Evolutionary conservation across 2,329 filamentous ascomycete genomes (phyloP).

Genomic region (Pseudonectria foliicola): DNA sequence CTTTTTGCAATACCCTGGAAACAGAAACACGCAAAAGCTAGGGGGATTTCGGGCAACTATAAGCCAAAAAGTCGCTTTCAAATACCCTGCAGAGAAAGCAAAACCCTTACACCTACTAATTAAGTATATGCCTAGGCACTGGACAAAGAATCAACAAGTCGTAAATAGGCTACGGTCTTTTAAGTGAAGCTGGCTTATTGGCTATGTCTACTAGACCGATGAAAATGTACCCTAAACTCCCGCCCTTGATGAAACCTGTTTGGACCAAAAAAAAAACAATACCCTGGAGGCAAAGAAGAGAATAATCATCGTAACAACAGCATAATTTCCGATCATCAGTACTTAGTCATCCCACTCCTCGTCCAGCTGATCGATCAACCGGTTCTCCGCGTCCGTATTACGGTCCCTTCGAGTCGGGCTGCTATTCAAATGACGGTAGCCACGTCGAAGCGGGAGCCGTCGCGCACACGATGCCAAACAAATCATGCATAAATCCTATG

Average conservation of each 20-base stretch:
- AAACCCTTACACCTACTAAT: too few species aligned
- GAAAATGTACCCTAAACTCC: constrained; percentile 12
- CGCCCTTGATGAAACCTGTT: constrained; percentile 8
- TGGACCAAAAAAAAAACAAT: constrained; percentile 4
- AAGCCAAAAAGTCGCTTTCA: too few species aligned
- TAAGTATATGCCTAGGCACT: too few species aligned
- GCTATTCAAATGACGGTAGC: constrained; percentile 58
- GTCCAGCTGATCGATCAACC: constrained; percentile 90
- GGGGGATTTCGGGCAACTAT: too few species aligned
- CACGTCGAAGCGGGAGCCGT: constrained; percentile 55
- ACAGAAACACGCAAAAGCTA: too few species aligned
- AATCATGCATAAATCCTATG: constrained; percentile 60
- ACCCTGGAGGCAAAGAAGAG: constrained; percentile 3
- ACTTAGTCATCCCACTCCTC: constrained; percentile 86
- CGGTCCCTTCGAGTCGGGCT: constrained; percentile 43
- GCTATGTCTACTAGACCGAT: too few species aligned
- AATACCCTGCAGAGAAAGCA: too few species aligned
- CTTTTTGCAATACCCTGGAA: too few species aligned
- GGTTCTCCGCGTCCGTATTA: constrained; percentile 75
- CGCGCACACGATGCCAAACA: constrained; percentile 62
- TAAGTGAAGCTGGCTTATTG: too few species aligned
- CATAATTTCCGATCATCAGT: neutral
- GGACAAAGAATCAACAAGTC: too few species aligned
- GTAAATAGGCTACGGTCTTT: too few species aligned
- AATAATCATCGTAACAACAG: constrained; percentile 2